phyloP scores from a whole-genome alignment of 306 rosid genomes.

The Lagenaria siceraria region DNA sequence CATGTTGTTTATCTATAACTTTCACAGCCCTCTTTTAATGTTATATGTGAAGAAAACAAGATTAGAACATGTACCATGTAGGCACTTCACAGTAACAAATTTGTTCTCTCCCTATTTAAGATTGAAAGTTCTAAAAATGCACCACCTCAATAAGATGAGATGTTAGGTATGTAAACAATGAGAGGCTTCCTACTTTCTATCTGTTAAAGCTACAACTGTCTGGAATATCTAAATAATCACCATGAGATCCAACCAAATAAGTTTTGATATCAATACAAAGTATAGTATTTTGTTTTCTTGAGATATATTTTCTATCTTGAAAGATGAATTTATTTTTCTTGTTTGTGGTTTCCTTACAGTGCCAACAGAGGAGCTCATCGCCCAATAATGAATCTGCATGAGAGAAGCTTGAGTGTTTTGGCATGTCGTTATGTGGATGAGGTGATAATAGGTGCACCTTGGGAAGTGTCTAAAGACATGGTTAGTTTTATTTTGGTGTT shows the following conservation, averaged over 20 bases:
- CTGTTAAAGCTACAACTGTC: not conserved
- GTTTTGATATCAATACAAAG: not conserved
- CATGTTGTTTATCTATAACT: too few species aligned
- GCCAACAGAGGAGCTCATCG: conserved; percentile 83
- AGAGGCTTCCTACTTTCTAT: not conserved
- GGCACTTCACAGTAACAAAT: not conserved
- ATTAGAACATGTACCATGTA: not conserved
- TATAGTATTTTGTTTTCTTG: not conserved
- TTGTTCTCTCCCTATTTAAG: too few species aligned
- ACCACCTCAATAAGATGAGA: not conserved
- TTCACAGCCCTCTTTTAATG: not conserved
- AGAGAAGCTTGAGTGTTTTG: conserved; percentile 91
- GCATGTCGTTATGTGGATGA: conserved; percentile 97
- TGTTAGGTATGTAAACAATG: not conserved
- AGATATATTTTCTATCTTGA: not conserved
- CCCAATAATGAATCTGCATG: conserved; percentile 96
- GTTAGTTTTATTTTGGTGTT: conserved; percentile 29
- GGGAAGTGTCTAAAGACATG: conserved; percentile 84
- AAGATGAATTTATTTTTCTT: not conserved
- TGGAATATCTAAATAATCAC: not conserved
- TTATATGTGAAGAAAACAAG: not conserved
- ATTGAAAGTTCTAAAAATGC: not conserved
- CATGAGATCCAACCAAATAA: not conserved
- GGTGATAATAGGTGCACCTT: conserved; percentile 97
- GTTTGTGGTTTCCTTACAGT: conserved; percentile 29